Evolutionary conservation across 257 asterid genomes (phyloP), one percentile per base, ranked within the genome.

Genomic region (Primulina tabacum): DNA sequence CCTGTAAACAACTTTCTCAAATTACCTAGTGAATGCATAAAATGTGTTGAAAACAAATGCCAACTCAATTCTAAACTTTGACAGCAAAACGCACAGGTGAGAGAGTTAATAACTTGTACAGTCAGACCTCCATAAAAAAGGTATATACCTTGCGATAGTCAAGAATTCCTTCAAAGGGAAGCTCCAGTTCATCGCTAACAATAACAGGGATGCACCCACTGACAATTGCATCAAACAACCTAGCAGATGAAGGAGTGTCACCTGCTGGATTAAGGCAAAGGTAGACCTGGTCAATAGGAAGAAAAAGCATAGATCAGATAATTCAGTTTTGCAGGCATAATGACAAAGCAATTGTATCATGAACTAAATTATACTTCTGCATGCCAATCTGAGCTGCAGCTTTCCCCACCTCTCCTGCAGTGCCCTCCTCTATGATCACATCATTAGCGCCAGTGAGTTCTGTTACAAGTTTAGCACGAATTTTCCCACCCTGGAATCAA

Each of bases 241-340:
- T 84, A 72, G 99, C 97, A 75, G 99, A 94, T 77, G 99, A 94
- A 72, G 97, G 99, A 70, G 99, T 94, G 79, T 94, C 99, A 72
- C 99, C 98, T 6, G 99, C 99, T 29, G 99, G 99, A 79, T 67
- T 82, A 73, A 94, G 90, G 95, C 99, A 85, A 89, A 94, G 70
- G 87, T 60, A 62, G 96, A 91, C 91, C 97, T 94, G 82, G 56
- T 79, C 65, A 71, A 59, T 75, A 79, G 38, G 68, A 82, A 73
- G 40, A 32, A 72, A 28, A 69, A 59, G 67, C 35, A 61, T 52
- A 33, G 40, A 69, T 78, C 77, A 85, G 66, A 64, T 65, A 63
- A 67, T 21, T 59, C 65, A 57, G 68, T 57, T 63, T 43, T 11
- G 64, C 77, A 21, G n/a, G 55, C 60, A 60, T 62, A n/a, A 69